Base-by-base conservation (phyloP, 371 early-diverging fungal species). In the Mucor racemosus region DNA sequence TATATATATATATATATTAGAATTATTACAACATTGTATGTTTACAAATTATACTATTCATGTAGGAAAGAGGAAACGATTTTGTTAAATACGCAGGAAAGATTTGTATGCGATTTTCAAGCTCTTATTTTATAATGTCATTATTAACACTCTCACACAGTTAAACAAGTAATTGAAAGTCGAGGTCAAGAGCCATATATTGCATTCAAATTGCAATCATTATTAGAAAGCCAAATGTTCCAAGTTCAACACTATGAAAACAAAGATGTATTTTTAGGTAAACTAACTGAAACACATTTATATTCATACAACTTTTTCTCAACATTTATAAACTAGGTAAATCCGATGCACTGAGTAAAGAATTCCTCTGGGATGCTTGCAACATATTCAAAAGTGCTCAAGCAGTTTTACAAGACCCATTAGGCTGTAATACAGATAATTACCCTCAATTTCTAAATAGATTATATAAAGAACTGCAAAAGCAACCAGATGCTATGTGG, bases 181-280 rank as follows among this genome's bases (percentile, higher is more conserved):
- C 58, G 73, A 46, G 85, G 84, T 21, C 80, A 85, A 48, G 86
- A 87, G n/a, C 76, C 85, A 11, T 80, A 73, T 60, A 79, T 80
- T 33, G 75, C 82, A 26, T 66, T 58, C 42, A 81, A 85, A 50
- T 48, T 88, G 31, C 73, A 67, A 9, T 38, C 50, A 1, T 39
- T 81, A 17, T 31, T 84, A 36, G 53, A 69, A 48, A 62, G 76
- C 17, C 72, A 72, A 9, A 73, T 79, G 1, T 71, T 85, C 31
- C 31, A 67, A 15, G 58, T 80, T 0, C 40, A 80, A 4, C 58
- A 77, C 17, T 46, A 38, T 21, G 73, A 68, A 42, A 64, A 46
- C 50, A 68, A 76, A 50, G 68, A 65, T 26, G 55, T 67, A 3
- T 36, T 56, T 60, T 53, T 64, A 53, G 64, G 68, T 71, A 67